phyloP scores from a whole-genome alignment of 2,329 filamentous ascomycete genomes.

The Aspergillus bombycis region DNA sequence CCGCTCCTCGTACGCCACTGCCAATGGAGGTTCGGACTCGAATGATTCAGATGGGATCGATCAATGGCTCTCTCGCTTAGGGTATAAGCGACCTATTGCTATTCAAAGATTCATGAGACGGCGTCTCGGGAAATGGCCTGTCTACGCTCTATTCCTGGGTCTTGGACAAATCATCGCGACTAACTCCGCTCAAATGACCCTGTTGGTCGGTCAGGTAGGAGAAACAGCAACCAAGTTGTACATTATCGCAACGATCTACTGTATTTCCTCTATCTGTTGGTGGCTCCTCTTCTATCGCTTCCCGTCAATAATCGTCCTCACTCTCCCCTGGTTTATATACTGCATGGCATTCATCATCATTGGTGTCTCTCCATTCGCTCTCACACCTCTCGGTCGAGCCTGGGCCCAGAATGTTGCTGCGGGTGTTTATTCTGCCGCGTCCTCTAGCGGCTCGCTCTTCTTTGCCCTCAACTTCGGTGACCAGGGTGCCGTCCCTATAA shows the following conservation, averaged over 20 bases:
- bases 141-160: conserved; percentile 65
- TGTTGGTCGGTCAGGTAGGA: conserved; percentile 66
- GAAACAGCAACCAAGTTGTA: conserved; percentile 64
- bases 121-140: conserved; percentile 64
- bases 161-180: conserved; percentile 66
- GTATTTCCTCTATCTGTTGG: conserved; percentile 62
- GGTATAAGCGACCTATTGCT: conserved; percentile 60
- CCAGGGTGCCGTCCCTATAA: conserved; percentile 64
- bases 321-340: conserved; percentile 65
- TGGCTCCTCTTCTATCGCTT: conserved; percentile 64
- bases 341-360: conserved; percentile 65
- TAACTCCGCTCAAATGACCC: conserved; percentile 69
- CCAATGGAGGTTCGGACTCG: conserved; percentile 30
- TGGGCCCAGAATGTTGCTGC: conserved; percentile 65
- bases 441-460: conserved; percentile 65
- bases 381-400: conserved; percentile 42
- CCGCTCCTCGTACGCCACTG: conserved; percentile 19
- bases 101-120: conserved; percentile 58
- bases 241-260: conserved; percentile 62
- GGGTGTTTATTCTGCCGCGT: conserved; percentile 64
- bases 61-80: conserved; percentile 58
- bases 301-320: conserved; percentile 60
- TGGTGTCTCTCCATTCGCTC: conserved; percentile 61
- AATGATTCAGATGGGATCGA: conserved; percentile 47
- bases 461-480: conserved; percentile 70